phyloP scores from a whole-genome alignment of 768 basidiomycete genomes.

The Roridomyces roridus region DNA sequence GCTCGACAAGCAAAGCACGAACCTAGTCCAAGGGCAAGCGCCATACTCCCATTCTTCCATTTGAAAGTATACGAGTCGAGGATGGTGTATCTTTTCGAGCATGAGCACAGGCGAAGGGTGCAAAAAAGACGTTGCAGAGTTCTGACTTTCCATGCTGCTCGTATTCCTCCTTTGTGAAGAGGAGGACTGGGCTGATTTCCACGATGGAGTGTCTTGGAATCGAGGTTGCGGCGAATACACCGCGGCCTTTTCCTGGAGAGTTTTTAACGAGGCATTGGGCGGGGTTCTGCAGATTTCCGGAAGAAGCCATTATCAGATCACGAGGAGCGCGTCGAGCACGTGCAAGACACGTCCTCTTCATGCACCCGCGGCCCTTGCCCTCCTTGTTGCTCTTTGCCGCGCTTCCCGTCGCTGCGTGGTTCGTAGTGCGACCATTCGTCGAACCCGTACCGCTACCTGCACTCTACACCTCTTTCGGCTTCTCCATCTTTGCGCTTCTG shows the following conservation, averaged over 20 bases:
- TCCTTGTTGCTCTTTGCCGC: slow-evolving; percentile 54
- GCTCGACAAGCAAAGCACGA: slow-evolving; percentile 14
- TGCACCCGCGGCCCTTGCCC: slow-evolving; percentile 56
- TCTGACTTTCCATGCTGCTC: slow-evolving; percentile 53
- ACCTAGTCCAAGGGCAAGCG: slow-evolving; percentile 82
- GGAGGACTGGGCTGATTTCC: slow-evolving; percentile 86
- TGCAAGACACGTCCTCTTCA: slow-evolving; percentile 11
- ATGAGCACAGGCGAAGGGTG: neutral
- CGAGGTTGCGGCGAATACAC: slow-evolving; percentile 45
- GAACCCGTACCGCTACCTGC: slow-evolving; percentile 74
- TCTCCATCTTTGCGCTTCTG: slow-evolving; percentile 83
- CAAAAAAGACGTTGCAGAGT: neutral
- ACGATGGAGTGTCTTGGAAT: slow-evolving; percentile 72
- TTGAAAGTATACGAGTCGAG: slow-evolving; percentile 80
- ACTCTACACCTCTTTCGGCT: slow-evolving; percentile 80
- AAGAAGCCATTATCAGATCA: neutral
- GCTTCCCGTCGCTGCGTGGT: slow-evolving; percentile 74
- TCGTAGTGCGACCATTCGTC: slow-evolving; percentile 73
- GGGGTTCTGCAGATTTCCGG: neutral
- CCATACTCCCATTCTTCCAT: slow-evolving; percentile 78
- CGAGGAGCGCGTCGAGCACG: neutral
- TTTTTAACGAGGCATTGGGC: slow-evolving; percentile 5
- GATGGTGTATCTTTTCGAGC: slow-evolving; percentile 51
- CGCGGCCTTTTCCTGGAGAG: slow-evolving; percentile 19
- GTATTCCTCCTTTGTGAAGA: slow-evolving; percentile 77